Base-by-base conservation (phyloP, 305 asterid genomes). In the Fraxinus latifolia region DNA sequence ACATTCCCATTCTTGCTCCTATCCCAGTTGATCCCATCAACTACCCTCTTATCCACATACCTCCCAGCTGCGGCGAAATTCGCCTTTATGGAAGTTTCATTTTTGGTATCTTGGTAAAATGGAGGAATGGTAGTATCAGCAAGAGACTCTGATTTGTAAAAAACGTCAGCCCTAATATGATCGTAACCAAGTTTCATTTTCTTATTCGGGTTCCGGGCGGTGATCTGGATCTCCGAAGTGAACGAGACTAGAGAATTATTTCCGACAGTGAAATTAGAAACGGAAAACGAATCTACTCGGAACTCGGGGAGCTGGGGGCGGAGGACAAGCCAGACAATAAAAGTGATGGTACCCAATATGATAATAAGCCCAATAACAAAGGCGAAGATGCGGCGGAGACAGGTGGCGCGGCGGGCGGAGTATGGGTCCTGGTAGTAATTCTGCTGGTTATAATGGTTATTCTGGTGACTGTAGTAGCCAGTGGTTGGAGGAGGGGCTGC, bases 141-240 rank as follows among this genome's bases (percentile, higher is more conserved):
- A 9, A 92, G 83, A 7, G 76, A 71, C 50, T 65, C 12, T 0
- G 79, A 32, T 19, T 31, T 12, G 84, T 83, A 90, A 77, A 31
- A 86, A 12, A 90, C 81, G 0, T 19, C 78, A 11, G 92, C 88
- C 44, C 68, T 77, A 36, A 88, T 33, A 23, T 82, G 74, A 19
- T 87, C 92, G 74, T 85, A 89, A 31, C 53, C 60, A 15, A 93
- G 77, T 71, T 81, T 72, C 74, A 89, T 85, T 81, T 89, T 90
- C 78, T 83, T 81, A 87, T 90, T 90, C 34, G 92, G 95, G 88
- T 93, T 91, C 3, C 87, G 60, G 12, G 86, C 90, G 36, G 92
- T 84, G 68, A 91, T 82, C 65, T 77, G 79, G 34, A 87, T 79
- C 53, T 88, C 84, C 82, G 89, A 86, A 29, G 84, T 76, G 62